A percentile compares a stretch with the other conserved stretches of the same genome.
Conservation (phyloP, 768 basidiomycete species). For the Paxillus rubicundulus region DNA sequence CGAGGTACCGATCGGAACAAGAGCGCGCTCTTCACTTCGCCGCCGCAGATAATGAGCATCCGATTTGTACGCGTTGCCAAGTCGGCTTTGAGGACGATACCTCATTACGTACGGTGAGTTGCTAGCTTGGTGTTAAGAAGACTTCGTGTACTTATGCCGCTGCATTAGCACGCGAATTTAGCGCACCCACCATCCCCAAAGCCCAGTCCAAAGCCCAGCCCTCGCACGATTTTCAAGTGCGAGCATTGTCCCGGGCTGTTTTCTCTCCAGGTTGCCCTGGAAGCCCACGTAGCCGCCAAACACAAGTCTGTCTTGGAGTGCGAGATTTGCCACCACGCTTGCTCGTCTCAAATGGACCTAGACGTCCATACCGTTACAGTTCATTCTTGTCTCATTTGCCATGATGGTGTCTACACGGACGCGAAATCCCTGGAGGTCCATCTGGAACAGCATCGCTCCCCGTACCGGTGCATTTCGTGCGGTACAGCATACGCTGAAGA, state of each 20-base stretch:
- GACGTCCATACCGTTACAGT: slow-evolving; percentile 29
- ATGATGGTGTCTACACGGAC: slow-evolving; percentile 31
- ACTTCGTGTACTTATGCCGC: slow-evolving; percentile 9
- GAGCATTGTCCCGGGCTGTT: slow-evolving; percentile 4
- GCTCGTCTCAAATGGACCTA: slow-evolving; percentile 23
- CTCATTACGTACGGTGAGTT: slow-evolving; percentile 29
- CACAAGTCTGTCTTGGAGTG: slow-evolving; percentile 14
- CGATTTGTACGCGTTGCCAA: slow-evolving; percentile 33
- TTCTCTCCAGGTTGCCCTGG: slow-evolving; percentile 8
- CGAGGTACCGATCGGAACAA: slow-evolving; percentile 36
- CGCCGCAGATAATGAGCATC: slow-evolving; percentile 36
- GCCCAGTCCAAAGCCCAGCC: slow-evolving; percentile 5
- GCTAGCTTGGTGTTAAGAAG: slow-evolving; percentile 4
- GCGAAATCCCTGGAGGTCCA: slow-evolving; percentile 25
- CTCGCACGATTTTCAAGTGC: not conserved
- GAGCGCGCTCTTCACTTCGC: slow-evolving; percentile 37
- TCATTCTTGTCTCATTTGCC: slow-evolving; percentile 33
- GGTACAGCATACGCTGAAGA: slow-evolving; percentile 27
- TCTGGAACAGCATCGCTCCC: slow-evolving; percentile 28
- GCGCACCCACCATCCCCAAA: slow-evolving; percentile 13
- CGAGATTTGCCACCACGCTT: slow-evolving; percentile 23
- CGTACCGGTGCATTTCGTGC: slow-evolving; percentile 25
- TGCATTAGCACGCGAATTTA: slow-evolving; percentile 17
- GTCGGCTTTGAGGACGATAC: slow-evolving; percentile 36
- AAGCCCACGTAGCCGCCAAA: not conserved